phyloP scores from a whole-genome alignment of 2,329 filamentous ascomycete genomes.

The Aspergillus fumigatus region DNA sequence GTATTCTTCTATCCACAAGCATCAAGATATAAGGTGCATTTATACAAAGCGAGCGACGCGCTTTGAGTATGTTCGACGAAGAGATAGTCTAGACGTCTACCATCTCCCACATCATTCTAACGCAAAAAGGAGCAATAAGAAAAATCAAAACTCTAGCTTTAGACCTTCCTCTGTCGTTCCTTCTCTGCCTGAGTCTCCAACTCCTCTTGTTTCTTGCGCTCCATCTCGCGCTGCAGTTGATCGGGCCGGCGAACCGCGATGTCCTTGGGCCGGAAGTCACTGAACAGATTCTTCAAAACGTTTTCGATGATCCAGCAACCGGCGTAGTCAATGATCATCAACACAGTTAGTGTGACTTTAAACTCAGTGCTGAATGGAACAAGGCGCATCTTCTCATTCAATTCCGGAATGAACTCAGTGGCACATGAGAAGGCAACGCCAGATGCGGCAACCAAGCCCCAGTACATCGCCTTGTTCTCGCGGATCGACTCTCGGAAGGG shows the following conservation, averaged over 20 bases:
- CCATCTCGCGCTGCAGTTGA: constrained; percentile 72
- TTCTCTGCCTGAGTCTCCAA: constrained; percentile 40
- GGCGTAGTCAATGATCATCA: constrained; percentile 84
- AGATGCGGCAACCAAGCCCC: constrained; percentile 84
- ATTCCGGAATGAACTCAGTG: constrained; percentile 89
- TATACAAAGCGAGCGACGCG: background rate
- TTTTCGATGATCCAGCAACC: constrained; percentile 88
- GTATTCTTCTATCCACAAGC: background rate
- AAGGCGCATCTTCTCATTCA: constrained; percentile 88
- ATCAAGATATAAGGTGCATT: background rate
- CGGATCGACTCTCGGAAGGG: constrained; percentile 94
- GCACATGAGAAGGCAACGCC: constrained; percentile 90
- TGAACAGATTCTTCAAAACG: constrained; percentile 77
- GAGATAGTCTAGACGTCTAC: background rate
- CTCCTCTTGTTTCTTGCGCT: constrained; percentile 60
- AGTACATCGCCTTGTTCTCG: constrained; percentile 98
- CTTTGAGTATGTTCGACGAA: background rate
- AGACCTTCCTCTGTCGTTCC: constrained; percentile 28
- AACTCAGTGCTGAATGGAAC: constrained; percentile 88
- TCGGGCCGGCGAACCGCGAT: constrained; percentile 84
- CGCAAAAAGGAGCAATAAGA: background rate
- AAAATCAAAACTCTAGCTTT: constrained; percentile 7
- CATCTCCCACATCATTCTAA: constrained; percentile 1
- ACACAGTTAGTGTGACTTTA: constrained; percentile 74
- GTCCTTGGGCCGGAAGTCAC: constrained; percentile 88